Evolutionary conservation across 768 basidiomycete genomes (phyloP).

Genomic region (Tulasnella sp.): DNA sequence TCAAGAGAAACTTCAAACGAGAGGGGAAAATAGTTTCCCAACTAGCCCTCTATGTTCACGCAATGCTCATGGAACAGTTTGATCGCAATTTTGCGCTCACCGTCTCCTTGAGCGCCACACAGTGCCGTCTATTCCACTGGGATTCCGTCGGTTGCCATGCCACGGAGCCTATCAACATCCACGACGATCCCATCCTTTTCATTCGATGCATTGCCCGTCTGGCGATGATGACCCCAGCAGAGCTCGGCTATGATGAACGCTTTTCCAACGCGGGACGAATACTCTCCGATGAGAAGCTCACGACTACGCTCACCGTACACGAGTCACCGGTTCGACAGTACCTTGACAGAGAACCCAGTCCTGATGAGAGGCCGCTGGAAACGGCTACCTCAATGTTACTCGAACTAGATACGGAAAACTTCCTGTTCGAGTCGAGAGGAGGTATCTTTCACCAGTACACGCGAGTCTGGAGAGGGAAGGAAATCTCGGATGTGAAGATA

Average conservation of each 20-base stretch:
- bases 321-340: background rate
- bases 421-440: background rate
- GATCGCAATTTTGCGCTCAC: constrained; percentile 9
- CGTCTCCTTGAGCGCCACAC: background rate
- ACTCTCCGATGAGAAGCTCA: background rate
- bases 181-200: background rate
- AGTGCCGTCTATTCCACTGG: constrained; percentile 12
- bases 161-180: background rate
- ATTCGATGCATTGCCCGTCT: background rate
- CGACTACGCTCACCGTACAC: background rate
- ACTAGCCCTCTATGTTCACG: background rate
- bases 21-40: background rate
- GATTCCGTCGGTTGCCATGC: background rate
- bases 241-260: background rate
- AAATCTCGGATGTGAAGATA: background rate
- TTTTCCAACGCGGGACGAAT: constrained; percentile 11
- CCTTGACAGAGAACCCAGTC: background rate
- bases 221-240: background rate
- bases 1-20: background rate
- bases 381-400: background rate
- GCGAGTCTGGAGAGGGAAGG: background rate
- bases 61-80: background rate
- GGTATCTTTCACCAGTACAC: background rate
- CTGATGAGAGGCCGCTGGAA: background rate
- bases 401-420: background rate